Evolutionary conservation across 768 basidiomycete genomes (phyloP).

Genomic region (Astraeus odoratus): DNA sequence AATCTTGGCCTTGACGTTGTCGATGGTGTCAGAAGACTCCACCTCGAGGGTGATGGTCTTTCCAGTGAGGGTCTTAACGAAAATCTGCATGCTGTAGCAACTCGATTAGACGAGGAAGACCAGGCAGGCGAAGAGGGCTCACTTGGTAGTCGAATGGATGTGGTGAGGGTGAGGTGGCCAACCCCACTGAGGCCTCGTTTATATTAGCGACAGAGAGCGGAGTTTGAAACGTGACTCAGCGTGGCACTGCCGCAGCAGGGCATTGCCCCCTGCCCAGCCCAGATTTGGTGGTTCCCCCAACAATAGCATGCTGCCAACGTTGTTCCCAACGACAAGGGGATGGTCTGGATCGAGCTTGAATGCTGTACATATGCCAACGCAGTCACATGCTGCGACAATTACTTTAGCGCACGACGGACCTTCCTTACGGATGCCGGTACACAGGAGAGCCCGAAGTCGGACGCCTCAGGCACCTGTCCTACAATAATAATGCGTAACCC

Average conservation of each 20-base stretch:
- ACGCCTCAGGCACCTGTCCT: not conserved
- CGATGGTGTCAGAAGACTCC: too few species aligned
- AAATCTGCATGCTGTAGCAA: conserved; percentile 60
- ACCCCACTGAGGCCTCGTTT: not conserved
- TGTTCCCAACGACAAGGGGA: too few species aligned
- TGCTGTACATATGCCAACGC: too few species aligned
- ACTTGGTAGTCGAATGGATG: not conserved
- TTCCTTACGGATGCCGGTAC: too few species aligned
- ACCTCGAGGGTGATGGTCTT: too few species aligned
- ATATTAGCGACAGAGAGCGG: not conserved
- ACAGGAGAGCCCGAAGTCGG: too few species aligned
- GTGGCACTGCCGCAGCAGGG: not conserved
- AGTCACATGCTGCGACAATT: not conserved
- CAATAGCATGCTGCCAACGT: too few species aligned
- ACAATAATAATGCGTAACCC: not conserved
- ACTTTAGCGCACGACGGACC: not conserved
- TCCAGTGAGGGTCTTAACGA: conserved; percentile 79
- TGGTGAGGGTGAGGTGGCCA: not conserved
- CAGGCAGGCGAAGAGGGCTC: not conserved
- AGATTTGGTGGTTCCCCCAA: too few species aligned
- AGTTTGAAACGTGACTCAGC: not conserved
- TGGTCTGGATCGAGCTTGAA: too few species aligned
- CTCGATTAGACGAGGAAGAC: not conserved
- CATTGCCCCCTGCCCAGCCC: too few species aligned
- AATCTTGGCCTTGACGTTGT: conserved; percentile 78